A percentile compares a stretch with the other conserved stretches of the same genome.
Evolutionary conservation across 164 flowering plant species (phyloP).

Genomic region (Amborella trichopoda): DNA sequence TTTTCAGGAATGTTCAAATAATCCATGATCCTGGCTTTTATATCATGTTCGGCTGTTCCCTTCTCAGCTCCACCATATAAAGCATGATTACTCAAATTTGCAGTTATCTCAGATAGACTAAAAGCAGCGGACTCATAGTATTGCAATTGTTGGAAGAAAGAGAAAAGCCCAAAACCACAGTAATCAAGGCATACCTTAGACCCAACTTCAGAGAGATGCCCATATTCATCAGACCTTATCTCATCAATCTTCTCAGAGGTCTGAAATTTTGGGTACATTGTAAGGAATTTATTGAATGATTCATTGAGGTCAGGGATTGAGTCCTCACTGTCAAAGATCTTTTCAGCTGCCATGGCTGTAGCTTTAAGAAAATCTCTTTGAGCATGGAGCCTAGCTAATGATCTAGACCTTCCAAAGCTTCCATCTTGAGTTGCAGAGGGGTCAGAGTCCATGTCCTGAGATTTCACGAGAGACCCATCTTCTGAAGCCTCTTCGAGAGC

Average conservation of each 20-base stretch:
- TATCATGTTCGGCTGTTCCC: constrained; percentile 44
- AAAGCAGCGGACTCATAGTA: constrained; percentile 55
- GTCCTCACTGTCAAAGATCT: constrained; percentile 27
- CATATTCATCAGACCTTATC: constrained; percentile 44
- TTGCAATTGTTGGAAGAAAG: constrained; percentile 40
- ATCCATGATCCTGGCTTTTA: constrained; percentile 57
- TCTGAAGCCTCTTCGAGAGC: constrained; percentile 94
- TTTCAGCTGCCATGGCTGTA: constrained; percentile 53
- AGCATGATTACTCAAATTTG: constrained; percentile 47
- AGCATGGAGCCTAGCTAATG: constrained; percentile 50
- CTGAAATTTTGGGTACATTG: constrained; percentile 62
- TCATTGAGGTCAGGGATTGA: constrained; percentile 34
- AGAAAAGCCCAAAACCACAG: constrained; percentile 77
- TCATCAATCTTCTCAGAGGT: constrained; percentile 57
- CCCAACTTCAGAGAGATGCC: constrained; percentile 24
- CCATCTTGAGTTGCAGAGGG: constrained; percentile 20
- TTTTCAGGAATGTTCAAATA: constrained; percentile 65
- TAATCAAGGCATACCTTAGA: constrained; percentile 75
- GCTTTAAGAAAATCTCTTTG: constrained; percentile 53
- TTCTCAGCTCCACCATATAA: constrained; percentile 56
- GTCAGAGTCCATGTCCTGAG: constrained; percentile 46
- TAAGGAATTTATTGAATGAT: constrained; percentile 48
- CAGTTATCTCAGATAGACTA: constrained; percentile 54
- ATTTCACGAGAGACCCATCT: constrained; percentile 68
- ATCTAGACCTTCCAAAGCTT: constrained; percentile 38